phyloP scores from a whole-genome alignment of 768 basidiomycete genomes.

The Leccinum olivaceopallidum region DNA sequence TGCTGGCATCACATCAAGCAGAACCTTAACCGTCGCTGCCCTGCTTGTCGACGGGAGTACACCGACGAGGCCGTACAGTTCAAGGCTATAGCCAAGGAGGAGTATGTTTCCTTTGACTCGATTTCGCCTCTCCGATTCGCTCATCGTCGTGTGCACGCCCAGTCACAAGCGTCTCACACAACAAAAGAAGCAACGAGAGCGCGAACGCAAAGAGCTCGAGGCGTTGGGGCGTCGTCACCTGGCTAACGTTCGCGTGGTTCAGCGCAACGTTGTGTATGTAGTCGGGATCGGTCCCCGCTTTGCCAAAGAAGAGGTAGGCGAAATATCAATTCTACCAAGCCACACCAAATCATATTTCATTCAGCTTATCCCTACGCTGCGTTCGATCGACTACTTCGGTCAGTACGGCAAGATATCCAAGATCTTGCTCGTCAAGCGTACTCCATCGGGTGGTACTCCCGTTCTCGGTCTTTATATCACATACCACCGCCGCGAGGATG shows the following conservation, averaged over 20 bases:
- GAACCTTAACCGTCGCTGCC: conserved; percentile 94
- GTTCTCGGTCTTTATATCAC: conserved; percentile 96
- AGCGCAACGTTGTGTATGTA: conserved; percentile 94
- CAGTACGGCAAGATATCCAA: conserved; percentile 98
- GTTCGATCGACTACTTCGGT: conserved; percentile 96
- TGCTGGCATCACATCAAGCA: conserved; percentile 99
- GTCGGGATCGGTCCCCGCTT: conserved; percentile 93
- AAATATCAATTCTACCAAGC: neutral
- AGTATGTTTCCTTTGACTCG: conserved; percentile 57
- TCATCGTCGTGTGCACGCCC: conserved; percentile 17
- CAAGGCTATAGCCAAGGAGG: conserved; percentile 92
- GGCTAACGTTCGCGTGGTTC: conserved; percentile 94
- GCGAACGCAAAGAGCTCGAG: conserved; percentile 94
- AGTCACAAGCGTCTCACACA: conserved; percentile 95
- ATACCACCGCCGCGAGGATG: conserved; percentile 92
- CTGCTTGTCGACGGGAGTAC: conserved; percentile 92
- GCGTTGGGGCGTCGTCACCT: conserved; percentile 80
- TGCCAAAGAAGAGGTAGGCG: conserved; percentile 91
- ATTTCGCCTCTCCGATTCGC: conserved; percentile 9
- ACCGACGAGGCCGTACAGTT: conserved; percentile 93
- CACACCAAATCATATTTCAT: conserved; percentile 6
- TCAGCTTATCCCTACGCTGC: conserved; percentile 87
- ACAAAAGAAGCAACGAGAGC: conserved; percentile 92
- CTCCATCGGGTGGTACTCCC: conserved; percentile 67
- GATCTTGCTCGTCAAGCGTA: conserved; percentile 90